phyloP scores from a whole-genome alignment of 73 alveolate genomes.

The Paramecium pentaurelia region DNA sequence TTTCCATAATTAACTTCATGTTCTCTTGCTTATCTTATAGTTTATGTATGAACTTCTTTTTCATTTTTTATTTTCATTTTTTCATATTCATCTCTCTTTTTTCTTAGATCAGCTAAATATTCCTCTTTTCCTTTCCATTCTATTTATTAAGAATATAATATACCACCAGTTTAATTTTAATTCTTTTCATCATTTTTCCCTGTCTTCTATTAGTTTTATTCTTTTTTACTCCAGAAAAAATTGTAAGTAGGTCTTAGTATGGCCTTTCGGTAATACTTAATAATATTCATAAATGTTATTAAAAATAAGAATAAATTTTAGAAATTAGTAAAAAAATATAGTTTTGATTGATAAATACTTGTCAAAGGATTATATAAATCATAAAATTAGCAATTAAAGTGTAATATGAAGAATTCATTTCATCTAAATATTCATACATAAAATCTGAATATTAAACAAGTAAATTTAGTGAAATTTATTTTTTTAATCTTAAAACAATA shows the following conservation, averaged over 20 bases:
- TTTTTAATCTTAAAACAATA: too few relatives aligned
- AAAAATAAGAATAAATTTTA: too few relatives aligned
- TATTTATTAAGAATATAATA: background rate
- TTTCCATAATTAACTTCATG: conserved; percentile 27
- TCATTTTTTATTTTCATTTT: conserved; percentile 10
- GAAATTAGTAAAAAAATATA: background rate
- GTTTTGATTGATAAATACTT: too few relatives aligned
- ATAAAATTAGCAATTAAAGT: too few relatives aligned
- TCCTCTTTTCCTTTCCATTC: conserved; percentile 29
- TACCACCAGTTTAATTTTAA: background rate
- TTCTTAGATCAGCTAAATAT: background rate
- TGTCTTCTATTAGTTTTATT: background rate
- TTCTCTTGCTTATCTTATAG: conserved; percentile 8
- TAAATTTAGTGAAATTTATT: too few relatives aligned
- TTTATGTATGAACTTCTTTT: conserved; percentile 8
- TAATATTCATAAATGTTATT: background rate
- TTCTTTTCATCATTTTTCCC: background rate
- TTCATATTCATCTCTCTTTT: conserved; percentile 36
- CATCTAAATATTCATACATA: too few relatives aligned
- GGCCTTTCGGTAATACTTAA: background rate
- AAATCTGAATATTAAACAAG: too few relatives aligned
- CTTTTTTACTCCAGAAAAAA: background rate
- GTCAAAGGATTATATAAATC: too few relatives aligned
- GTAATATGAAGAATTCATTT: too few relatives aligned
- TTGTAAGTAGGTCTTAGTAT: background rate